Evolutionary conservation across 768 basidiomycete species (phyloP), one percentile per base, ranked within the genome.

Genomic region (Phylloporus sp.): DNA sequence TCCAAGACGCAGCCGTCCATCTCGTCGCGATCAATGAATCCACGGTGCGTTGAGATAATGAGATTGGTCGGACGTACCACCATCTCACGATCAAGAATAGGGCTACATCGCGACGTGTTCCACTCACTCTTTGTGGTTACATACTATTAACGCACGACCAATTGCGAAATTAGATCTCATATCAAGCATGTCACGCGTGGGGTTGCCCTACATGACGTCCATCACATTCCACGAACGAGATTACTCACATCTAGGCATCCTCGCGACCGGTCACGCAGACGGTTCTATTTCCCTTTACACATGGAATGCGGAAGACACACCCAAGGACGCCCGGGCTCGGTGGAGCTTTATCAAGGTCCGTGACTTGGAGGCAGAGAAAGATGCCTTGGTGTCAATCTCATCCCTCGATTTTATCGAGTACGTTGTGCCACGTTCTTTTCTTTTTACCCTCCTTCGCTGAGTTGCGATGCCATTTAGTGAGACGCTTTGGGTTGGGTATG

Each of bases 91-190:
- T 28, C 43, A 7, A 36, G n/a, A 50, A 4, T 56, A 95, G 92
- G 94, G 94, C 11, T 86, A 90, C 66, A 85, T 95, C 47, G 91
- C 91, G 0, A 84, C 91, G 0, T 92, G 90, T 57, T 94, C 93
- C 3, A 68, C 75, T 23, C 69, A 76, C 2, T 81, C 81, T 48
- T 68, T 97, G 15, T 86, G 82, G 65, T 69, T 95, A 15, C 91
- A 93, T 67, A 95, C 91, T 0, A 78, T 95, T 71, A 95, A 95
- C 61, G 93, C 81, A 0, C 79, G 87, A 16, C 83, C 80, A 0
- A 90, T 97, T 56, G 84, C 84, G 0, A 77, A 75, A 12, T 66
- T 92, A 29, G 85, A 91, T 55, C 73, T 91, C 2, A 69, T 65
- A 4, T 69, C 74, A 22, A 66, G 77, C 20, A 68, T 72, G 5